A percentile compares a stretch with the other conserved stretches of the same genome.
These are phyloP conservation scores for Malassezia brasiliensis DNA, from an alignment of 1,284 basidiomycete species.

Conservation along the genomic window DNA sequence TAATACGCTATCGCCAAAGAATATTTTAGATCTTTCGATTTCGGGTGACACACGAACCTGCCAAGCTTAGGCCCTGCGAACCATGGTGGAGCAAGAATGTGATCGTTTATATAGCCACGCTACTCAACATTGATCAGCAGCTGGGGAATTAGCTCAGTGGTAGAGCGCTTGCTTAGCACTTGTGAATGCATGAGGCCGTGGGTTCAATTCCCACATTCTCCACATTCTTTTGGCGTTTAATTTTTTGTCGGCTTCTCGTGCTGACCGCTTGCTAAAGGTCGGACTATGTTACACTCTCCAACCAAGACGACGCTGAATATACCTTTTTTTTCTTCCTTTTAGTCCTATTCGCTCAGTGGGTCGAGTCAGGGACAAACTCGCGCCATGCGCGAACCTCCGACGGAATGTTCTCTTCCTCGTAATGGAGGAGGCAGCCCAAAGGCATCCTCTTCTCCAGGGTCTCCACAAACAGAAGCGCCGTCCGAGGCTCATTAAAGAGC, in stretches of 20 bases:
- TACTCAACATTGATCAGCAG: background rate
- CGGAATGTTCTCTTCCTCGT: conserved; percentile 82
- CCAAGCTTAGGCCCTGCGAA: no score
- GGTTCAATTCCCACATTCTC: conserved; percentile 24
- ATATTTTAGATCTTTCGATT: no score
- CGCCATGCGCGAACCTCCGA: conserved; percentile 60
- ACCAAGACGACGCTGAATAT: no score
- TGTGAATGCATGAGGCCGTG: conserved; percentile 20
- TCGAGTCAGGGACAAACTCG: conserved; percentile 31
- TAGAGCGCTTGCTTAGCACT: conserved; percentile 23
- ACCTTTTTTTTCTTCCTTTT: no score
- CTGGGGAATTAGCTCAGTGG: conserved; percentile 23
- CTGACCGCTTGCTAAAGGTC: no score
- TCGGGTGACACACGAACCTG: no score
- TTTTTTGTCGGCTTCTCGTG: background rate
- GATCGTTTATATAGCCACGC: background rate
- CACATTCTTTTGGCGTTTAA: background rate
- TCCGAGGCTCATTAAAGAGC: conserved; percentile 79
- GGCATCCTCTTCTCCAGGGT: conserved; percentile 79
- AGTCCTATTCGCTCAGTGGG: background rate
- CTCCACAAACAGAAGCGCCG: conserved; percentile 83
- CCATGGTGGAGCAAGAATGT: no score
- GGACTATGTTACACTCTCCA: no score
- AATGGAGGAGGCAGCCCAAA: conserved; percentile 67
- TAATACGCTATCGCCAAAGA: no score